phyloP scores from a whole-genome alignment of 2,329 filamentous ascomycete genomes.

The Talaromyces funiculosus region DNA sequence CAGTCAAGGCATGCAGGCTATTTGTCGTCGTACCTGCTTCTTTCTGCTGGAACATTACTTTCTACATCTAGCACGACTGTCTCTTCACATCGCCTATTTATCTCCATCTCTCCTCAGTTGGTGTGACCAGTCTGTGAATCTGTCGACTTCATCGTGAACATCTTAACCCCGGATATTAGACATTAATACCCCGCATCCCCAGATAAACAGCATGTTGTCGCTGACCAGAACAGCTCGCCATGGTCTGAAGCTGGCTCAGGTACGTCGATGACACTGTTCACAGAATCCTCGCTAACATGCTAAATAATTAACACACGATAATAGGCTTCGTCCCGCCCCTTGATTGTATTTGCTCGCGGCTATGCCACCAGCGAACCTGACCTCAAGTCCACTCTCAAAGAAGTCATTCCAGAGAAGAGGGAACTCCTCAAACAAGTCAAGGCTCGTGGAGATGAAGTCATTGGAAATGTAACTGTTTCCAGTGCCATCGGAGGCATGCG shows the following conservation, averaged over 20 bases:
- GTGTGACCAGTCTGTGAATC: neutral
- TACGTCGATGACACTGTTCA: conserved; percentile 14
- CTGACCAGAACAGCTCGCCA: conserved; percentile 35
- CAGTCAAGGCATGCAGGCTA: neutral
- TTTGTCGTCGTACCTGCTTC: neutral
- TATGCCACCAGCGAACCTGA: conserved; percentile 71
- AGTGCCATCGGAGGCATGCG: conserved; percentile 96
- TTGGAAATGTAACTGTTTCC: conserved; percentile 89
- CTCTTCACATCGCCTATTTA: neutral
- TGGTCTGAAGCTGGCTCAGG: conserved; percentile 34
- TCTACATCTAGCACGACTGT: neutral
- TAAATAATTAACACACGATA: neutral
- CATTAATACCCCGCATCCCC: conserved; percentile 10
- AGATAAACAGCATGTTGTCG: conserved; percentile 25
- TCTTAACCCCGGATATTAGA: conserved; percentile 3
- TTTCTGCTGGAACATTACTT: no score
- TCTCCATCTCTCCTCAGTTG: neutral
- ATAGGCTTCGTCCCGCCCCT: conserved; percentile 18
- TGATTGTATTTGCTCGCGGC: conserved; percentile 20
- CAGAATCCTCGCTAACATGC: neutral
- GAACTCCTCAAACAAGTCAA: conserved; percentile 94
- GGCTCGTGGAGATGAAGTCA: conserved; percentile 69
- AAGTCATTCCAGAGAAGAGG: conserved; percentile 82
- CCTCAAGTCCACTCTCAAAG: conserved; percentile 79
- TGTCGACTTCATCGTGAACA: neutral